Conservation (phyloP, 2,329 filamentous ascomycete genomes). For the Phoma sp. region DNA sequence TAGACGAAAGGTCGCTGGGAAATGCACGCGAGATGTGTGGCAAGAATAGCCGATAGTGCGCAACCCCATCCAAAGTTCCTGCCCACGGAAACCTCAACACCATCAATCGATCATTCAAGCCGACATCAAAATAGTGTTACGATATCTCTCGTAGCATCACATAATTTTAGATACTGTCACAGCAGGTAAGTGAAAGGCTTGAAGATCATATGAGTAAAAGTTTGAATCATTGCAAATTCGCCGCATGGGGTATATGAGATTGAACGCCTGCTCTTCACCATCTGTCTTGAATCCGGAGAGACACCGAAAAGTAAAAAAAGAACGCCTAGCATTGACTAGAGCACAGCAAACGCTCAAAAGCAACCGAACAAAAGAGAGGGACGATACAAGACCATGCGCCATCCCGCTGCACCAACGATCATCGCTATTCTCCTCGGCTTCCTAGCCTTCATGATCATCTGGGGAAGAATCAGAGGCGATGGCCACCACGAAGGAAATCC, state of each 20-base stretch:
- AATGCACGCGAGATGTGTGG: slow-evolving; percentile 4
- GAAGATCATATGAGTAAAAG: too few species aligned
- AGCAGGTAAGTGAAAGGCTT: too few species aligned
- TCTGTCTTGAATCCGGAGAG: too few species aligned
- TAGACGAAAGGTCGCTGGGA: neutral
- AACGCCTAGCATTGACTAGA: too few species aligned
- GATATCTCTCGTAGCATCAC: too few species aligned
- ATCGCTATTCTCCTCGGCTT: slow-evolving; percentile 43
- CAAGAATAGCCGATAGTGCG: slow-evolving; percentile 5
- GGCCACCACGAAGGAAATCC: slow-evolving; percentile 48
- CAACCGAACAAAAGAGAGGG: too few species aligned
- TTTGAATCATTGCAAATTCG: too few species aligned
- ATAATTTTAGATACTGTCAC: too few species aligned
- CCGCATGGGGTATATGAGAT: too few species aligned
- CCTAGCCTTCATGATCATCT: slow-evolving; percentile 36
- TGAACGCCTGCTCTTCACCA: too few species aligned
- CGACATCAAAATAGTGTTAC: neutral
- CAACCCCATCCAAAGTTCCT: neutral
- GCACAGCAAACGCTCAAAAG: too few species aligned
- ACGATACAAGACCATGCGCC: slow-evolving; percentile 34
- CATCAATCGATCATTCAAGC: neutral
- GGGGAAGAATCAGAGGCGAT: slow-evolving; percentile 30
- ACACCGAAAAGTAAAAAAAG: too few species aligned
- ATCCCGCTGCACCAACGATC: slow-evolving; percentile 43
- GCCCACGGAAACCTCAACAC: neutral